phyloP scores from a whole-genome alignment of 2,329 filamentous ascomycete species.

The Claviceps sp. region DNA sequence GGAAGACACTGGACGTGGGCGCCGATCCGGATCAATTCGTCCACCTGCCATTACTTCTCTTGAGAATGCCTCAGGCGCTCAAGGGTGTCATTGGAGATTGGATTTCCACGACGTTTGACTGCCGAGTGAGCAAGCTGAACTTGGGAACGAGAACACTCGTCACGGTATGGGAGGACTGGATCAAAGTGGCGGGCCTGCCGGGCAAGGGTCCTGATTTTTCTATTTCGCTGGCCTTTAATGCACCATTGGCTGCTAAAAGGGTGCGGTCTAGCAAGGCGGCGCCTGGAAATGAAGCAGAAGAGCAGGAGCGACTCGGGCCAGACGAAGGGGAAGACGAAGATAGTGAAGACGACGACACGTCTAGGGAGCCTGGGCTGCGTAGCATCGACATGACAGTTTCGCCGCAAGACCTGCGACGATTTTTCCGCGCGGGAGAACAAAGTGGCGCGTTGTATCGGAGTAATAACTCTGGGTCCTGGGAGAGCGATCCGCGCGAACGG shows the following conservation, averaged over 20 bases:
- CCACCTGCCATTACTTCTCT: slow-evolving; percentile 36
- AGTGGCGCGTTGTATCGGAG: slow-evolving; percentile 1
- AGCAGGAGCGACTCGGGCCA: background rate
- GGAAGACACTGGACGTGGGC: background rate
- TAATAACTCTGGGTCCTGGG: slow-evolving; percentile 13
- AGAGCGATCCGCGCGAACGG: slow-evolving; percentile 23
- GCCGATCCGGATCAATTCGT: slow-evolving; percentile 23
- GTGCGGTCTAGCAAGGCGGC: background rate
- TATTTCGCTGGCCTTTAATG: slow-evolving; percentile 37
- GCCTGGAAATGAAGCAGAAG: background rate
- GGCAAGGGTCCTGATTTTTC: slow-evolving; percentile 30
- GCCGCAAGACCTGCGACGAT: slow-evolving; percentile 31
- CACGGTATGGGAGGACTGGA: slow-evolving; percentile 37
- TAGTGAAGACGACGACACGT: slow-evolving; percentile 8
- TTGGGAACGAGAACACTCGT: slow-evolving; percentile 38
- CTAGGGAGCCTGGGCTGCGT: slow-evolving; percentile 18
- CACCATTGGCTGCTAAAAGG: slow-evolving; percentile 17
- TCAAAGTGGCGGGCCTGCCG: slow-evolving; percentile 23
- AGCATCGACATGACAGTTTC: slow-evolving; percentile 40
- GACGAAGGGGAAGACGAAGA: slow-evolving; percentile 2
- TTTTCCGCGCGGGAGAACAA: slow-evolving; percentile 27
- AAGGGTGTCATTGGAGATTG: slow-evolving; percentile 37
- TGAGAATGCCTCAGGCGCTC: slow-evolving; percentile 41
- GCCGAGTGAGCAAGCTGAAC: slow-evolving; percentile 35
- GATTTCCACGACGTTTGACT: slow-evolving; percentile 40